These are phyloP conservation scores for Trichoderma breve DNA, from an alignment of 2,329 filamentous ascomycete species.

Conservation along the genomic window DNA sequence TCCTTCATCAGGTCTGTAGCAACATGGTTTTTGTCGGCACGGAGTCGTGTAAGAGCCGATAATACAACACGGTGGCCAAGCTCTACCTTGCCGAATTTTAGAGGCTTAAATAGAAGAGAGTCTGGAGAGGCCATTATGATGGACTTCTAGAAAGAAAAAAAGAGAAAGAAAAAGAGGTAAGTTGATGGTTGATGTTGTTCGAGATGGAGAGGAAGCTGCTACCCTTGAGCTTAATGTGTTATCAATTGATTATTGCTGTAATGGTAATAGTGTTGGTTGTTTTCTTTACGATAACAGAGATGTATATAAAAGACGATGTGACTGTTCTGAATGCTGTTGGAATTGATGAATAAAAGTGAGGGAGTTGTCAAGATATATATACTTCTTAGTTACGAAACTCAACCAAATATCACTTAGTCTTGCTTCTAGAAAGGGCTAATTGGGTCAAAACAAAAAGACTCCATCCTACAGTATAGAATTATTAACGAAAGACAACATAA, in stretches of 20 bases:
- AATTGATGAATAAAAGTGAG: background rate
- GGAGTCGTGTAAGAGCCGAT: background rate
- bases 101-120: background rate
- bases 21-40: background rate
- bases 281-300: background rate
- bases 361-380: background rate
- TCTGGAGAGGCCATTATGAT: conserved; percentile 13
- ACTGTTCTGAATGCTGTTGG: background rate
- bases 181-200: background rate
- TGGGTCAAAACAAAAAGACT: background rate
- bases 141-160: background rate
- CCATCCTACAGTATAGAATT: too few species aligned
- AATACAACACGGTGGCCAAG: background rate
- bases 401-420: background rate
- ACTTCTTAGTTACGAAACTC: background rate
- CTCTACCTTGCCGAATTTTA: background rate
- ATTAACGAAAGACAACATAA: background rate
- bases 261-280: background rate
- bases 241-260: background rate
- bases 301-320: background rate
- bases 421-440: background rate
- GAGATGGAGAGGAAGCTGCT: background rate
- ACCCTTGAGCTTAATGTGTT: background rate
- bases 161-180: background rate
- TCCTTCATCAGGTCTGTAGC: background rate